Evolutionary conservation across 352 stramenopile genomes (phyloP).

Genomic region (Phytophthora europaea): DNA sequence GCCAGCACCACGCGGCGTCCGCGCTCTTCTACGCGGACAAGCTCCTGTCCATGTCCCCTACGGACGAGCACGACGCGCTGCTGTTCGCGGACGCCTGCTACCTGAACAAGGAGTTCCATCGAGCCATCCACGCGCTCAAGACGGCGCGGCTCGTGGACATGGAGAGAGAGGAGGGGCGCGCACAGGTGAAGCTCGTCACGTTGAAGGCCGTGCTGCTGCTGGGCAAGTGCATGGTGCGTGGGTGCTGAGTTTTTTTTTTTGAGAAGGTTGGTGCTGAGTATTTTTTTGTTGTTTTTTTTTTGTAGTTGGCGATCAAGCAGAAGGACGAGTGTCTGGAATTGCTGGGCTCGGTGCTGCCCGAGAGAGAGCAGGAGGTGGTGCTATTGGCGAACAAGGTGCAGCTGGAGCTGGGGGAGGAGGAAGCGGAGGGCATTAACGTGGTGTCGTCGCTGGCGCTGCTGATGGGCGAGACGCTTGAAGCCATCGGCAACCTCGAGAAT

Average conservation of each 20-base stretch:
- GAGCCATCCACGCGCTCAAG: constrained; percentile 82
- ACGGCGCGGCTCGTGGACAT: constrained; percentile 52
- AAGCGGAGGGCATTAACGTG: constrained; percentile 66
- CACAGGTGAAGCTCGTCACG: constrained; percentile 29
- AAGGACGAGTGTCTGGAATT: constrained; percentile 87
- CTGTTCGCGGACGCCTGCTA: constrained; percentile 86
- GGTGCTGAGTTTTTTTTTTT: not conserved
- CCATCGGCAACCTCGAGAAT: constrained; percentile 85
- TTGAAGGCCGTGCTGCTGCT: constrained; percentile 68
- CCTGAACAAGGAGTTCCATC: constrained; percentile 73
- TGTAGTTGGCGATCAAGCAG: constrained; percentile 80
- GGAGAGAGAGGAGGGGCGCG: constrained; percentile 10
- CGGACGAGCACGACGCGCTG: constrained; percentile 62
- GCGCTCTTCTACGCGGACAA: constrained; percentile 89
- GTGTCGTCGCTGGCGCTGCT: constrained; percentile 84
- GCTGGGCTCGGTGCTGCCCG: constrained; percentile 65
- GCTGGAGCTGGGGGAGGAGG: constrained; percentile 34
- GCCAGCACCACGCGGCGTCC: constrained; percentile 59
- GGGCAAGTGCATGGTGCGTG: constrained; percentile 74
- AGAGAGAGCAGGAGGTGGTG: constrained; percentile 67
- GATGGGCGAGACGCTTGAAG: constrained; percentile 87
- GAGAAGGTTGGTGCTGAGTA: not conserved
- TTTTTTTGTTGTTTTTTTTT: not conserved
- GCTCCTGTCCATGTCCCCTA: constrained; percentile 66
- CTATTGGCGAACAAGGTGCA: constrained; percentile 56